Evolutionary conservation across 306 rosid species (phyloP), one percentile per base, ranked within the genome.

Genomic region (Vachellia collinsii): DNA sequence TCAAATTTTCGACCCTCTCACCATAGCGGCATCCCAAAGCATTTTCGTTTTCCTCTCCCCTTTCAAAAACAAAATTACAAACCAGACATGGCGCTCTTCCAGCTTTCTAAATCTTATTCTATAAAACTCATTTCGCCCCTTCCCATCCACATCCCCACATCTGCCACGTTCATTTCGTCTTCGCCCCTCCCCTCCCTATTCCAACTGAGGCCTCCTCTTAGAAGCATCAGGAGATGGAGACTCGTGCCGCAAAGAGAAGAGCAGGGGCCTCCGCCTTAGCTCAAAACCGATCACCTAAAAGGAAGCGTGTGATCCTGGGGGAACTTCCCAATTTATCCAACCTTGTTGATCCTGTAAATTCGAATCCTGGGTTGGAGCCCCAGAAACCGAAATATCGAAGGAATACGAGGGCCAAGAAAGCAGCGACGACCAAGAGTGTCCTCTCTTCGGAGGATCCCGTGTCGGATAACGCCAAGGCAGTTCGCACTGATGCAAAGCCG

Each of bases 181-280:
- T 39, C 39, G 41, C 56, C 42, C 11, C 19, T 64, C 56, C 11
- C 67, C 46, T 19, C 81, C 3, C 17, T 12, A 6, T 14, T 58
- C 71, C 63, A n/a, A 11, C 39, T 46, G 14, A 44, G n/a, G 17
- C 46, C 36, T 22, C 19, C 39, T 6, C 0, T 2, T 12, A 10
- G 37, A 16, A 14, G 6, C 66, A 47, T 7, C 16, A 25, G 7
- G 75, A 62, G 75, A 83, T 83, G 86, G 63, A 83, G 81, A 91
- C 94, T 11, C 91, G 97, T 14, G 89, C 90, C 0, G 74, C 89
- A 3, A 76, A 75, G 74, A 91, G 84, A 83, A 88, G 91, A 85
- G 82, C 84, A 3, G 67, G 70, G 10, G 72, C 82, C 23, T 54
- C 80, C 53, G 3, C 69, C 9, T 3, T 34, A 34, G 53, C 62